These are phyloP conservation scores for Liriodendron chinense DNA, from an alignment of 164 flowering plant species.

Conservation along the genomic window DNA sequence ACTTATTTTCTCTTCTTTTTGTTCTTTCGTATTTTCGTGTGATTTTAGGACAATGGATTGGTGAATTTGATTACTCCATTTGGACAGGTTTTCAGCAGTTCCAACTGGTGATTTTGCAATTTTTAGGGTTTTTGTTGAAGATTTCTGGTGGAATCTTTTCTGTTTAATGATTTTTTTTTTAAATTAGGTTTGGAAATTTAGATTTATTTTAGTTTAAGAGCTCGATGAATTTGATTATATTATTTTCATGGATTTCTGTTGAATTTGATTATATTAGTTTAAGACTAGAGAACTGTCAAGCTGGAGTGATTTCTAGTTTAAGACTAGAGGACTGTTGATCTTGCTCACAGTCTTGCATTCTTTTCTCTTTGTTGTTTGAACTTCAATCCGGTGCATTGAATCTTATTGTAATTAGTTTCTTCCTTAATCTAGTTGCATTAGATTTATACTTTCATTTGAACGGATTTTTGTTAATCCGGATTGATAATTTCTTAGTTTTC, in stretches of 20 bases:
- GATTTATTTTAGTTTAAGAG: neutral
- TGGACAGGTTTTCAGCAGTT: neutral
- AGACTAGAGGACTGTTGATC: no score
- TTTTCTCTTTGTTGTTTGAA: neutral
- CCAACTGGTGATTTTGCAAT: neutral
- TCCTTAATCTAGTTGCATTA: neutral
- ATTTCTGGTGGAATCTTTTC: neutral
- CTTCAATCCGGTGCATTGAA: neutral
- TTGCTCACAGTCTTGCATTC: neutral
- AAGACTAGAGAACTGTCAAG: no score
- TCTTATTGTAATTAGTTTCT: neutral
- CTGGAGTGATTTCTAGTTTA: neutral
- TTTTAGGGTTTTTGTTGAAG: neutral
- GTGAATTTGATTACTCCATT: neutral
- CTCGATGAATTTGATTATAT: neutral
- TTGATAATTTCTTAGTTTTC: neutral
- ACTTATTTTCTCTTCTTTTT: neutral
- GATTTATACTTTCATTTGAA: neutral
- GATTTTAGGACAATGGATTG: neutral
- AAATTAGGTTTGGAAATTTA: neutral
- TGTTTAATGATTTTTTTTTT: neutral
- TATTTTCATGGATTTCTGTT: neutral
- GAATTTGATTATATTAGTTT: neutral
- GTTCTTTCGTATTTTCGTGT: neutral
- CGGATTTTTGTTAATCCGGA: neutral